Percentiles rank a stretch among this genome's conserved stretches.
Evolutionary conservation across 2,329 filamentous ascomycete genomes (phyloP).

Genomic region (Alternaria sp.): DNA sequence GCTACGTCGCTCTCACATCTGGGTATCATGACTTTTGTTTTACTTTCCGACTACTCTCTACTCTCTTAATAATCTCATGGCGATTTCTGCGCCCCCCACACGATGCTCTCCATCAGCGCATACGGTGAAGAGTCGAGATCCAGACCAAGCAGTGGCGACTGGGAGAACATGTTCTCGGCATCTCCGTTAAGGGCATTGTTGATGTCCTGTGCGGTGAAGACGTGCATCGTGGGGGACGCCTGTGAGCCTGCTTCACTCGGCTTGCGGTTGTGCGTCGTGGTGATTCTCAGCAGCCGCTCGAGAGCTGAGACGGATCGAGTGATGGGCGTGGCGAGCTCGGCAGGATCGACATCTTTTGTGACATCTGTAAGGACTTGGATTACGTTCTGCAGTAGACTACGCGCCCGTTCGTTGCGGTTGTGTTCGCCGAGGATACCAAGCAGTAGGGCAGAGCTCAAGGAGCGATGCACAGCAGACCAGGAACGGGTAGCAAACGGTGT

Average conservation of each 20-base stretch:
- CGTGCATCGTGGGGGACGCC: constrained; percentile 38
- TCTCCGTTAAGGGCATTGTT: constrained; percentile 45
- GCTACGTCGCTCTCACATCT: background rate
- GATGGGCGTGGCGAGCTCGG: constrained; percentile 56
- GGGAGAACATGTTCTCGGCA: constrained; percentile 32
- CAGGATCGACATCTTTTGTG: constrained; percentile 54
- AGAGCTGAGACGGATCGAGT: constrained; percentile 55
- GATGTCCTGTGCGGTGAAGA: constrained; percentile 47
- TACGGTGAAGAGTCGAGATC: constrained; percentile 55
- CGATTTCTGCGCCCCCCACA: constrained; percentile 50
- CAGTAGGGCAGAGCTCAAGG: constrained; percentile 52
- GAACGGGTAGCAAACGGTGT: constrained; percentile 53
- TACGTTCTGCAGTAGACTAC: constrained; percentile 54
- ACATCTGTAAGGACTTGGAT: constrained; percentile 55
- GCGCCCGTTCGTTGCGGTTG: constrained; percentile 53
- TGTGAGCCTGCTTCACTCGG: constrained; percentile 39
- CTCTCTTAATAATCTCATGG: background rate
- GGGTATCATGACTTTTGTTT: constrained; percentile 10
- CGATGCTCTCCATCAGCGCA: constrained; percentile 57
- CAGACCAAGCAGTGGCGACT: constrained; percentile 45
- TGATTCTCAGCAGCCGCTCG: constrained; percentile 49
- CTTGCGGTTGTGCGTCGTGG: constrained; percentile 26
- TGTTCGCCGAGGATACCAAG: constrained; percentile 55
- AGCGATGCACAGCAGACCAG: constrained; percentile 54
- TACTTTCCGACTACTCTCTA: background rate